A percentile compares a stretch with the other conserved stretches of the same genome.
Conservation (phyloP, 164 flowering plant species). For the Akebia trifoliata region DNA sequence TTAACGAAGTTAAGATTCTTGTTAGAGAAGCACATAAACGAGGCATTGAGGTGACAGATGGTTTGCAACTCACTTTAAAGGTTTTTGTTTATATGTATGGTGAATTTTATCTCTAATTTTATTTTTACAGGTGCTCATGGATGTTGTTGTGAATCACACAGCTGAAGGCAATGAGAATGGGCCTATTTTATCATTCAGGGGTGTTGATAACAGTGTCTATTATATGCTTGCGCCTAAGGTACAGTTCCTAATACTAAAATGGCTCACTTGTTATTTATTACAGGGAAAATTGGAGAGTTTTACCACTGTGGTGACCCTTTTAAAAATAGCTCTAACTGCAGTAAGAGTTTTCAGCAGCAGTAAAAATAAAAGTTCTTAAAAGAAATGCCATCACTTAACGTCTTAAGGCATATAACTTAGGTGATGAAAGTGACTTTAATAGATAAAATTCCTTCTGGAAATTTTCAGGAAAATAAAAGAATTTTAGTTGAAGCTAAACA, state of each 20-base stretch:
- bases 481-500: too few species aligned
- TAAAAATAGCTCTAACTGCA: not conserved
- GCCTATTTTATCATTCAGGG: conserved; percentile 81
- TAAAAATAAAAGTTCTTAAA: not conserved
- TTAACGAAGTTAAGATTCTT: conserved; percentile 79
- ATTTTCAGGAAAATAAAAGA: too few species aligned
- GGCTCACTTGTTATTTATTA: conserved; percentile 1
- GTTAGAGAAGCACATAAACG: conserved; percentile 91
- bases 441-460: too few species aligned
- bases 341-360: not conserved
- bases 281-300: not conserved
- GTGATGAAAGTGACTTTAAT: too few species aligned
- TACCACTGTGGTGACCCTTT: not conserved
- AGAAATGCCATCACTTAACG: too few species aligned
- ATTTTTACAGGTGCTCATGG: conserved; percentile 78
- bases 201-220: conserved; percentile 79
- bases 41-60: conserved; percentile 76
- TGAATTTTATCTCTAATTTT: conserved; percentile 12
- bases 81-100: not conserved
- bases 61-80: conserved; percentile 3
- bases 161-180: conserved; percentile 97
- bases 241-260: conserved; percentile 9
- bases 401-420: too few species aligned
- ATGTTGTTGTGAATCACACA: conserved; percentile 96
- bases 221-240: conserved; percentile 99